A percentile compares a stretch with the other conserved stretches of the same genome.
Evolutionary conservation across 495 filamentous ascomycete species (phyloP).

Genomic region (Xylaria sp.): DNA sequence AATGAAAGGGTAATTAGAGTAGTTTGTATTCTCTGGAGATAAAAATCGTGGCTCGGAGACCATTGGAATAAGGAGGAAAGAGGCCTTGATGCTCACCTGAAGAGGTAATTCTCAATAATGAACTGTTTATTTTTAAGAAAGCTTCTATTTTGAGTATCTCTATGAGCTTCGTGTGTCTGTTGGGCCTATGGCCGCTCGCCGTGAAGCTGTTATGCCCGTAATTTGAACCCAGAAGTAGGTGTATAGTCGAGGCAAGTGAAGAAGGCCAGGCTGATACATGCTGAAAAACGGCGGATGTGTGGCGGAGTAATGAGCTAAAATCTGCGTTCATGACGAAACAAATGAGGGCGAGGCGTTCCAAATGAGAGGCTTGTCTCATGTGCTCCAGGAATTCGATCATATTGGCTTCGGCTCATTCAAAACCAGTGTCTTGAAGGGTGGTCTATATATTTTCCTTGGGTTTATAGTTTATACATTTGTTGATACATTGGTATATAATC

Average conservation of each 20-base stretch:
- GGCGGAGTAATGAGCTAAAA: not conserved
- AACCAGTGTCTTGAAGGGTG: not conserved
- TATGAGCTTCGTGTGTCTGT: not conserved
- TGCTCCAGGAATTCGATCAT: conserved; percentile 7
- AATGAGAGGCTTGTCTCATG: not conserved
- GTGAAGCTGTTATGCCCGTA: not conserved
- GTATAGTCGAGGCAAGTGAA: conserved; percentile 11
- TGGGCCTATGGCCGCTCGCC: not conserved
- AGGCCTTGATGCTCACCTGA: not conserved
- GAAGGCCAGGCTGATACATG: conserved; percentile 21
- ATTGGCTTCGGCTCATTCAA: not conserved
- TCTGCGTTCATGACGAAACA: not conserved
- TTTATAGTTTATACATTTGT: too few species aligned
- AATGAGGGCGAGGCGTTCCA: not conserved
- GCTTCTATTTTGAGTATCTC: not conserved
- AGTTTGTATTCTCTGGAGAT: not conserved
- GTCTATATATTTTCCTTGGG: too few species aligned
- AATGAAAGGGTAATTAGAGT: too few species aligned
- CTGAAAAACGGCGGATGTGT: conserved; percentile 13
- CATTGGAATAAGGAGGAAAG: not conserved
- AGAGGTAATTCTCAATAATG: not conserved
- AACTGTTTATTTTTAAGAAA: not conserved
- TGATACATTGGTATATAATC: too few species aligned
- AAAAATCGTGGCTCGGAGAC: not conserved
- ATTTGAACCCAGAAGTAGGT: conserved; percentile 1